These are phyloP conservation scores for Neurospora terricola DNA, from an alignment of 495 filamentous ascomycete genomes.

Conservation along the genomic window DNA sequence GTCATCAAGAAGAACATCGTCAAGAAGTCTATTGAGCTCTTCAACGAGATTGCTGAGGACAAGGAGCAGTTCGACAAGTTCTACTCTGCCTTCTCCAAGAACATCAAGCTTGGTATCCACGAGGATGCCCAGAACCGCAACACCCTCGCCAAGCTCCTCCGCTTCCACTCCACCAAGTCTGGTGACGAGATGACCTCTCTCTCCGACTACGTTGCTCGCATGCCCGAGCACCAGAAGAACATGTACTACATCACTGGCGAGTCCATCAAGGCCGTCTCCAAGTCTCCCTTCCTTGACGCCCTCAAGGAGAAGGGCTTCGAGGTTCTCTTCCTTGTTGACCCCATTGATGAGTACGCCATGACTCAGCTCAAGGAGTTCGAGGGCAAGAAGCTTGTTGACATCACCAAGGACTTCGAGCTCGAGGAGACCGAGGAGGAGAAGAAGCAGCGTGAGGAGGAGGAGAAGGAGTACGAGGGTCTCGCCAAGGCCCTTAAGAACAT, in stretches of 20 bases:
- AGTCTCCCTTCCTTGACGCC: slow-evolving; percentile 97
- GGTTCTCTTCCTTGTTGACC: slow-evolving; percentile 97
- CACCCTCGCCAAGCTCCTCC: slow-evolving; percentile 91
- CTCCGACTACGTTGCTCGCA: slow-evolving; percentile 92
- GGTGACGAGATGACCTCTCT: slow-evolving; percentile 93
- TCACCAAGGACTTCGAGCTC: slow-evolving; percentile 99
- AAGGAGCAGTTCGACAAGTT: slow-evolving; percentile 99
- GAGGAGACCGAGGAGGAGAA: slow-evolving; percentile 99
- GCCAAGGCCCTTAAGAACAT: slow-evolving; percentile 98
- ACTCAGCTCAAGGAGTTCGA: slow-evolving; percentile 99
- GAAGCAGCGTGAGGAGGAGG: slow-evolving; percentile 86
- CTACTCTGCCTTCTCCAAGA: slow-evolving; percentile 99
- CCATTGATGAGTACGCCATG: slow-evolving; percentile 99
- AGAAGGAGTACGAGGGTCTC: slow-evolving; percentile 92
- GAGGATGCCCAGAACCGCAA: slow-evolving; percentile 97
- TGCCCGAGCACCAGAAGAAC: slow-evolving; percentile 99
- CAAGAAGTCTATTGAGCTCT: slow-evolving; percentile 99
- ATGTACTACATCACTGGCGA: slow-evolving; percentile 99
- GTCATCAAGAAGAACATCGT: slow-evolving; percentile 99
- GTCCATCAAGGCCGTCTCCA: slow-evolving; percentile 92
- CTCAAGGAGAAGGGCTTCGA: slow-evolving; percentile 99
- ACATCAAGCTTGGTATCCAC: slow-evolving; percentile 99
- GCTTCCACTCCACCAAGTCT: slow-evolving; percentile 97
- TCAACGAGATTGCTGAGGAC: slow-evolving; percentile 96
- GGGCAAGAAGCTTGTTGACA: slow-evolving; percentile 99